A percentile compares a stretch with the other conserved stretches of the same genome.
These are phyloP conservation scores for Podila epicladia DNA, from an alignment of 192 early-diverging fungal species.

Conservation along the genomic window DNA sequence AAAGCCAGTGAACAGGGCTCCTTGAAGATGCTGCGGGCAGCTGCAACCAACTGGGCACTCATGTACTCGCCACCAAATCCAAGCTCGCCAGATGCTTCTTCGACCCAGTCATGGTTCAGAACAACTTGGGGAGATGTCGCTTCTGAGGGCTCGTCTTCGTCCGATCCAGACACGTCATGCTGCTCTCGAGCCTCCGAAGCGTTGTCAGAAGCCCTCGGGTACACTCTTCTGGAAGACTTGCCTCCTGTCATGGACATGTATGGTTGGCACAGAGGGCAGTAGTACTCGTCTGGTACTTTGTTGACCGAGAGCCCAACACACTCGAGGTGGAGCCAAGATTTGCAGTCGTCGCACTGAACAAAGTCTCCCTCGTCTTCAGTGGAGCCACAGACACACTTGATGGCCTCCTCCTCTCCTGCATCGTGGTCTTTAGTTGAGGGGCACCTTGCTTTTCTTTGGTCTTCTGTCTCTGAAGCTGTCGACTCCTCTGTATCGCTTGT, in stretches of 20 bases:
- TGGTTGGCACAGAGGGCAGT: constrained; percentile 66
- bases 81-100: constrained; percentile 1
- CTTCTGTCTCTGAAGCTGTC: constrained; percentile 56
- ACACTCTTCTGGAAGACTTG: constrained; percentile 12
- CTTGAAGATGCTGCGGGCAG: constrained; percentile 23
- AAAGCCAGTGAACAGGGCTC: constrained; percentile 22
- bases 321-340: constrained; percentile 76
- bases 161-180: constrained; percentile 6
- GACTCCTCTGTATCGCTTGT: constrained; percentile 49
- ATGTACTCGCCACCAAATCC: constrained; percentile 18
- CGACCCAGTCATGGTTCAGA: constrained; percentile 37
- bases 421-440: constrained; percentile 50
- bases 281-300: constrained; percentile 67
- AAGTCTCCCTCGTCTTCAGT: constrained; percentile 63
- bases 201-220: no score
- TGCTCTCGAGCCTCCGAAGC: background rate
- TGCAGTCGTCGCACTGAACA: constrained; percentile 81
- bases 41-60: background rate
- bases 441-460: constrained; percentile 58
- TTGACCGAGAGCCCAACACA: constrained; percentile 71
- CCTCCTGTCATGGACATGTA: constrained; percentile 28
- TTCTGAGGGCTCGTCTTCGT: background rate
- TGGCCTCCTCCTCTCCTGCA: constrained; percentile 42
- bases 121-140: constrained; percentile 35
- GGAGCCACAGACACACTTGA: constrained; percentile 62